These are phyloP conservation scores for Truncatella angustata DNA, from an alignment of 2,329 filamentous ascomycete genomes.

Conservation along the genomic window DNA sequence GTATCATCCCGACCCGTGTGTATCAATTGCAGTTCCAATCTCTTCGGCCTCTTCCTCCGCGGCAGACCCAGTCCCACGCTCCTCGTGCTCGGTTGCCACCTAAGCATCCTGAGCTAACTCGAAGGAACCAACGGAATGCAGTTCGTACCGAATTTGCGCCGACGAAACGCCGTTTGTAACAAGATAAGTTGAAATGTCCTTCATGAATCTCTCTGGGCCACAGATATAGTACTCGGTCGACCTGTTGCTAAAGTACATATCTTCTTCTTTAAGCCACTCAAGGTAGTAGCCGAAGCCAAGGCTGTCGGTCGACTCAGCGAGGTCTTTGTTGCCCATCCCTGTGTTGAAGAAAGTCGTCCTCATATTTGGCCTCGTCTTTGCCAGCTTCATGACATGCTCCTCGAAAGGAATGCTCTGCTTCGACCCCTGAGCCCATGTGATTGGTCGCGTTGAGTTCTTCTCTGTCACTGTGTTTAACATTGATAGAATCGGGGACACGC, in stretches of 20 bases:
- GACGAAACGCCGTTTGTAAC: slow-evolving; percentile 35
- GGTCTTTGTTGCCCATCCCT: slow-evolving; percentile 42
- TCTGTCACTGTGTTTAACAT: slow-evolving; percentile 56
- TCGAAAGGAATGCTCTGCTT: slow-evolving; percentile 52
- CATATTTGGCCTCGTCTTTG: slow-evolving; percentile 32
- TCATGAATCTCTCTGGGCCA: slow-evolving; percentile 54
- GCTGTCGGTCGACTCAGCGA: slow-evolving; percentile 42
- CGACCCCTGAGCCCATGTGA: slow-evolving; percentile 61
- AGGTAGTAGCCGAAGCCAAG: slow-evolving; percentile 47
- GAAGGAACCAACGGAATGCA: slow-evolving; percentile 12
- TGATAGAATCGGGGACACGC: slow-evolving; percentile 57
- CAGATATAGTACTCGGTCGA: slow-evolving; percentile 54
- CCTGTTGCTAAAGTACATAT: slow-evolving; percentile 43
- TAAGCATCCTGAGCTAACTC: no score
- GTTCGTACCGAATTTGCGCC: slow-evolving; percentile 10
- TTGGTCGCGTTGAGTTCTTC: slow-evolving; percentile 41
- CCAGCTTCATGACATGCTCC: slow-evolving; percentile 46
- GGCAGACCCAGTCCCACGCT: no score
- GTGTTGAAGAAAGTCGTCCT: slow-evolving; percentile 50
- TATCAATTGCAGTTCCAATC: no score
- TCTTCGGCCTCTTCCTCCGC: no score
- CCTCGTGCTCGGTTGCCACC: no score
- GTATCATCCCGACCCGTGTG: no score
- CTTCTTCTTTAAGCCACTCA: slow-evolving; percentile 38
- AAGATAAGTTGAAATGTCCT: slow-evolving; percentile 45